phyloP scores from a whole-genome alignment of 192 early-diverging fungal species.

The Obelidium mucronatum region DNA sequence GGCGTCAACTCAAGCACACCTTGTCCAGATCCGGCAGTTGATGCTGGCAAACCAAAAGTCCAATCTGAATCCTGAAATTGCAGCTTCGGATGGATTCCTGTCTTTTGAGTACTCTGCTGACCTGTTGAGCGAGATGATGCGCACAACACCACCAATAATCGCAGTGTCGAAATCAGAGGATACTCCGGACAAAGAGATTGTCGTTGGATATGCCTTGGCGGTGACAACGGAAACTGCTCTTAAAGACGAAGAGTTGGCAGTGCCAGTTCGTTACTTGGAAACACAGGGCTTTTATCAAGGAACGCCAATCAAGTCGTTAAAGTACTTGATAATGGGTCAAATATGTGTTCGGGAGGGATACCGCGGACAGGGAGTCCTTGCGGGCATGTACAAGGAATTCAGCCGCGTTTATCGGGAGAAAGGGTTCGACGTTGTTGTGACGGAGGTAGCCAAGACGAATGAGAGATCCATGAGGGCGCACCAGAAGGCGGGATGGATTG shows the following conservation, averaged over 20 bases:
- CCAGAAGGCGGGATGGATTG: background rate
- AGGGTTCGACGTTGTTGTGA: background rate
- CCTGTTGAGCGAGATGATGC: background rate
- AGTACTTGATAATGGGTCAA: background rate
- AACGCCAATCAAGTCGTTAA: background rate
- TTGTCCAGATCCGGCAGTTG: constrained; percentile 1
- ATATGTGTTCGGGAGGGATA: background rate
- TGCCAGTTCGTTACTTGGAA: background rate
- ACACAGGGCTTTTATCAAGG: background rate
- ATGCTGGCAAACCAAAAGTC: background rate
- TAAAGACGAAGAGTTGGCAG: background rate
- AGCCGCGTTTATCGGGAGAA: background rate
- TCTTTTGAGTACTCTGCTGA: background rate
- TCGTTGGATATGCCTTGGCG: background rate
- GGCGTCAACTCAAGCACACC: background rate
- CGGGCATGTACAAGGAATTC: background rate
- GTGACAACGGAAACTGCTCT: background rate
- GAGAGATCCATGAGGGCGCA: background rate
- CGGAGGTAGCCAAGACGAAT: background rate
- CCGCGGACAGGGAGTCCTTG: background rate
- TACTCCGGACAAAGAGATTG: too few relatives aligned
- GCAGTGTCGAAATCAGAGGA: too few relatives aligned
- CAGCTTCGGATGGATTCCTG: background rate
- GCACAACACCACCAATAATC: constrained; percentile 1
- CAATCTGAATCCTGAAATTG: background rate